These are phyloP conservation scores for Gaertneriomyces sp. DNA, from an alignment of 192 early-diverging fungal genomes.

Conservation along the genomic window DNA sequence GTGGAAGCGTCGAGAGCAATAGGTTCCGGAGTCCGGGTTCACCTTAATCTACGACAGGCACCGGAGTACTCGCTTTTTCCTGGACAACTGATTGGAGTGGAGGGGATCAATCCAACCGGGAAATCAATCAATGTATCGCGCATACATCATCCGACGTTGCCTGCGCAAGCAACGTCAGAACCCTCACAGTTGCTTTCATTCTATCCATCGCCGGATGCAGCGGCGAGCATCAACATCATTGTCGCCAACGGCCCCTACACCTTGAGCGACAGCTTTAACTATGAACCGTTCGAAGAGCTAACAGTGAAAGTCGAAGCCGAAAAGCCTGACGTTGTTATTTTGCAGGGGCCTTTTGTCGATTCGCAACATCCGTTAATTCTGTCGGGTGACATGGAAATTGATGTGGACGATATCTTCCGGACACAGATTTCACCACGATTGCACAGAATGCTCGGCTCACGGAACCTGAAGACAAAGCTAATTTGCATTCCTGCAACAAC, in stretches of 20 bases:
- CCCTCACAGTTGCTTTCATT: slow-evolving; percentile 38
- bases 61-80: slow-evolving; percentile 74
- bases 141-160: slow-evolving; percentile 36
- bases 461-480: slow-evolving; percentile 14
- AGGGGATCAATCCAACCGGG: slow-evolving; percentile 56
- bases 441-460: slow-evolving; percentile 37
- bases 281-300: slow-evolving; percentile 79
- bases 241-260: slow-evolving; percentile 86
- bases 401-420: slow-evolving; percentile 48
- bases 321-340: slow-evolving; percentile 74
- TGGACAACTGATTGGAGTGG: slow-evolving; percentile 78
- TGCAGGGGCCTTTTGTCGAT: slow-evolving; percentile 61
- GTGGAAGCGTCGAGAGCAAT: slow-evolving; percentile 78
- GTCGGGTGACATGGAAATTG: slow-evolving; percentile 16
- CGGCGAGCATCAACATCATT: slow-evolving; percentile 51
- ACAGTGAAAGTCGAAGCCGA: slow-evolving; percentile 50
- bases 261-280: slow-evolving; percentile 70
- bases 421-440: slow-evolving; percentile 58
- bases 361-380: slow-evolving; percentile 33
- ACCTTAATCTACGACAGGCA: slow-evolving; percentile 51
- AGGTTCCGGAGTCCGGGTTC: slow-evolving; percentile 67
- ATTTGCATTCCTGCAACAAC: slow-evolving; percentile 73
- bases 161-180: slow-evolving; percentile 52
- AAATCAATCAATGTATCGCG: slow-evolving; percentile 28
- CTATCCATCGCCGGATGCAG: slow-evolving; percentile 39